Evolutionary conservation across 2,329 filamentous ascomycete species (phyloP), one percentile per base, ranked within the genome.

Genomic region (Fusarium clavum): DNA sequence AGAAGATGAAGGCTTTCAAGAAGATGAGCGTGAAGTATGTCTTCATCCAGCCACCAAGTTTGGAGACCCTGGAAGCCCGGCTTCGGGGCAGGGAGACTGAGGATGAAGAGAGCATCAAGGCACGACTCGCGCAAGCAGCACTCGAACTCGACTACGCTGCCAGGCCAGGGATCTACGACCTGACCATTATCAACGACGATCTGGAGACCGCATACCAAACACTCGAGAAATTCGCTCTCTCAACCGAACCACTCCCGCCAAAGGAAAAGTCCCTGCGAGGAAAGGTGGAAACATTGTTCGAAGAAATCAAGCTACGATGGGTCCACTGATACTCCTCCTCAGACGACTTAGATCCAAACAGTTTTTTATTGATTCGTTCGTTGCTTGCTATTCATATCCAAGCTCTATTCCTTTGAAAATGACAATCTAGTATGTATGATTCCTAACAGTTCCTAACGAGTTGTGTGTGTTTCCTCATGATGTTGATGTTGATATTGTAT

Each of bases 351-450:
- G 18, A 41, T 11, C 46, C 32, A 29, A 53, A 18, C 9, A 4
- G 20, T 57, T 34, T 61, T 40, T 46, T 43, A n/a, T 51, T 34
- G 30, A 40, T 45, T 49, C 34, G 16, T 49, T 57, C 54, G 6
- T 27, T 24, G 29, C 51, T 49, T 51, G 25, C 38, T 49, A 29
- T 57, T 54, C 30, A 12, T 27, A 45, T 40, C 43, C 38, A 24
- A 49, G 51, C 59, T 45, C 34, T 45, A 45, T 48, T 38, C 20
- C 44, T 20, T 45, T 38, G 2, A 12, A 38, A 38, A 38, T 38
- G 16, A 48, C 61, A 64, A 49, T 64, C 61, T 64, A 64, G 20
- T 48, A 22, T 47, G 25, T 29, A 40, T 64, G 6, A 45, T 64
- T 43, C 61, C 25, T 41, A 43, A 24, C 38, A 45, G 25, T 8